These are phyloP conservation scores for Picochlorum sp. DNA, from an alignment of 139 green algal species.

Conservation along the genomic window DNA sequence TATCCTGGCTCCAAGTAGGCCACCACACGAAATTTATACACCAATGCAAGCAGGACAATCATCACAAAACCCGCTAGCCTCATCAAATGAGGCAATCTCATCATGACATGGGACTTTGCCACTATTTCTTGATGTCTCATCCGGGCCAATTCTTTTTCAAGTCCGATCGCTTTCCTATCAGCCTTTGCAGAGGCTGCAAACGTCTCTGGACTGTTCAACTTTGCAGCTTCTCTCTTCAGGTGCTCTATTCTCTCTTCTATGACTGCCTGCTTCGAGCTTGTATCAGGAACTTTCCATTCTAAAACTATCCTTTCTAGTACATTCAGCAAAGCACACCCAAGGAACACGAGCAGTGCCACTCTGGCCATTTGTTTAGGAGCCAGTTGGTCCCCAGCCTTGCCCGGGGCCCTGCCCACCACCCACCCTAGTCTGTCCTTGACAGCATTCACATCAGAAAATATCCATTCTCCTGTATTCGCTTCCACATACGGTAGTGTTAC, in stretches of 20 bases:
- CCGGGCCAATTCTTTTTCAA: slow-evolving; percentile 20
- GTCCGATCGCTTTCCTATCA: slow-evolving; percentile 13
- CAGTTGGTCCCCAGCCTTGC: no score
- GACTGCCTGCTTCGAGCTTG: neutral
- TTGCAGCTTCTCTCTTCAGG: slow-evolving; percentile 10
- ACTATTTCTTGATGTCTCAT: neutral
- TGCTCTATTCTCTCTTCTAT: neutral
- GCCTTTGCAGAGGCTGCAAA: slow-evolving; percentile 26
- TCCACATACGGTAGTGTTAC: no score
- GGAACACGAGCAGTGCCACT: neutral
- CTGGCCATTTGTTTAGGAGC: neutral
- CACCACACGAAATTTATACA: neutral
- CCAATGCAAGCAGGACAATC: neutral
- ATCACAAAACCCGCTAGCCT: neutral
- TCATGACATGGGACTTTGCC: neutral
- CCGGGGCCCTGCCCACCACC: no score
- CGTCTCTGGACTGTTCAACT: slow-evolving; percentile 13
- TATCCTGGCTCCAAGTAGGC: neutral
- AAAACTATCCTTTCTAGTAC: neutral
- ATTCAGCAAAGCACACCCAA: neutral
- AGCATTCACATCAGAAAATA: no score
- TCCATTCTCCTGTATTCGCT: no score
- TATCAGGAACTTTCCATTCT: neutral
- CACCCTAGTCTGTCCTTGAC: no score
- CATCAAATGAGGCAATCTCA: neutral